A percentile compares a stretch with the other conserved stretches of the same genome.
Conservation (phyloP, 1,284 basidiomycete species). For the Puccinia novopanici region DNA sequence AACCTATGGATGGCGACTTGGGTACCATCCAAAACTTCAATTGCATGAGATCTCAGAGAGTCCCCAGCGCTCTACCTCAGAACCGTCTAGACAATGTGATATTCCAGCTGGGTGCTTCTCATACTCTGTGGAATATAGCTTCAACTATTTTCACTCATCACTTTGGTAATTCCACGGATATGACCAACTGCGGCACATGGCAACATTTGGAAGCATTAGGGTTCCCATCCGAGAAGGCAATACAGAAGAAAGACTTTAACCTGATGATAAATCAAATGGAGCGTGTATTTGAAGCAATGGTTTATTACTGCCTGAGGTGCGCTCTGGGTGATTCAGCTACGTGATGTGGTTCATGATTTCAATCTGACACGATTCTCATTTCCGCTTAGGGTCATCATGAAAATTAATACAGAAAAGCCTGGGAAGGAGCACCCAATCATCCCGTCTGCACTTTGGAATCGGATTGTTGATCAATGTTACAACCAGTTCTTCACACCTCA, state of each 20-base stretch:
- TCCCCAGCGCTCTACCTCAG: not conserved
- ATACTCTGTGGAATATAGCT: too few species aligned
- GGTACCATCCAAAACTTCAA: too few species aligned
- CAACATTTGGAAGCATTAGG: not conserved
- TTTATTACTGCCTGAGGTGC: not conserved
- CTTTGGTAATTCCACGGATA: slow-evolving; percentile 6
- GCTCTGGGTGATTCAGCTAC: too few species aligned
- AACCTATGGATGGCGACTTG: not conserved
- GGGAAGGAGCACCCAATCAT: not conserved
- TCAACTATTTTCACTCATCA: slow-evolving; percentile 5
- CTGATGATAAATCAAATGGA: not conserved
- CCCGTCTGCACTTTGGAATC: not conserved
- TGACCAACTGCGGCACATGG: not conserved
- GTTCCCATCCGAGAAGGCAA: slow-evolving; percentile 13
- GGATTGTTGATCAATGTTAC: slow-evolving; percentile 21
- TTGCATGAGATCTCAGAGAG: not conserved
- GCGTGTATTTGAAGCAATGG: slow-evolving; percentile 4
- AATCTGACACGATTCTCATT: too few species aligned
- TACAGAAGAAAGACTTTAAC: not conserved
- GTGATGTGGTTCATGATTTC: not conserved
- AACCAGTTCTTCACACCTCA: not conserved
- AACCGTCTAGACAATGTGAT: slow-evolving; percentile 6
- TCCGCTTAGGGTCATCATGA: not conserved
- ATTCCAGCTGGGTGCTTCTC: too few species aligned
- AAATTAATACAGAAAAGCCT: not conserved